These are phyloP conservation scores for Mallotus nudiflorus DNA, from an alignment of 345 rosid genomes.

Conservation along the genomic window DNA sequence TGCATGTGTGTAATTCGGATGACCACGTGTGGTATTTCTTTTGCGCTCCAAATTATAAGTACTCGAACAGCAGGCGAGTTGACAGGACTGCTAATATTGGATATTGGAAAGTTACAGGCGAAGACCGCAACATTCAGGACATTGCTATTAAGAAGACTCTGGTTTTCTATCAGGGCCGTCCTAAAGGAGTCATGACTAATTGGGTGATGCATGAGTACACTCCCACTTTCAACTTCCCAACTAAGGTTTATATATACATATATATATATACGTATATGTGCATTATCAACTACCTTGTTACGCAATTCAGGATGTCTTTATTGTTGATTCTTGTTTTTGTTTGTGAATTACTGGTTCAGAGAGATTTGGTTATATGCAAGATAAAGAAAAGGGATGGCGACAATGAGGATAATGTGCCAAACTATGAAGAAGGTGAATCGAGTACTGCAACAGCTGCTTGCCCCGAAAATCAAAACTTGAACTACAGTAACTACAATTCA, in stretches of 20 bases:
- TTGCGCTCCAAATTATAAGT: slow-evolving; percentile 7
- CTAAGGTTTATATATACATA: background rate
- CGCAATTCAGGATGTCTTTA: no score
- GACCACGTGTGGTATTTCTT: slow-evolving; percentile 13
- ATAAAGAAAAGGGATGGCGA: slow-evolving; percentile 8
- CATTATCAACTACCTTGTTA: background rate
- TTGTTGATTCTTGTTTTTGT: background rate
- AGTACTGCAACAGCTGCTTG: background rate
- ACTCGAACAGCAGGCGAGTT: background rate
- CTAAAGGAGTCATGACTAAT: background rate
- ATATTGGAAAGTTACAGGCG: slow-evolving; percentile 23
- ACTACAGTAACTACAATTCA: no score
- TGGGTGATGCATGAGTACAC: slow-evolving; percentile 25
- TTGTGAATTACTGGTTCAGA: background rate
- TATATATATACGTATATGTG: background rate
- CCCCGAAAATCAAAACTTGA: background rate
- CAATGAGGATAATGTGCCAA: background rate
- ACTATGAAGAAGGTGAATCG: slow-evolving; percentile 6
- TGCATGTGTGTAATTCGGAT: background rate
- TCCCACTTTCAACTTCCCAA: background rate
- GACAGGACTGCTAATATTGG: slow-evolving; percentile 13
- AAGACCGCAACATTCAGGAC: background rate
- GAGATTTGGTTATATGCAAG: slow-evolving; percentile 14
- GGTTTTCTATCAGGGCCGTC: slow-evolving; percentile 10
- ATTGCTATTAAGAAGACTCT: slow-evolving; percentile 14